Conservation (phyloP, 139 green algal species). For the Volvox africanus region DNA sequence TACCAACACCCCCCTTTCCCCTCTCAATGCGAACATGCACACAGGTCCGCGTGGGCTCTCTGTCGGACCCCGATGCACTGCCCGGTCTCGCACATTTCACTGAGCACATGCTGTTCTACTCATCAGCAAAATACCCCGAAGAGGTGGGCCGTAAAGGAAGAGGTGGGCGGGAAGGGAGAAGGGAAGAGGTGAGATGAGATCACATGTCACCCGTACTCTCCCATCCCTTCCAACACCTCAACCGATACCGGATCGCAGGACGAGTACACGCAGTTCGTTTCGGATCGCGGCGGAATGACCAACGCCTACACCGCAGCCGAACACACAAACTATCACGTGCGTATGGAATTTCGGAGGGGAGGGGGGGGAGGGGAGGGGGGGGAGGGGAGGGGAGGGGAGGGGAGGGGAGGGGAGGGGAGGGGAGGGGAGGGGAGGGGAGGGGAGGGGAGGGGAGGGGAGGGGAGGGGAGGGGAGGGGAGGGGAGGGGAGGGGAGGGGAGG, state of each 20-base stretch:
- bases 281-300: constrained; percentile 78
- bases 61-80: constrained; percentile 80
- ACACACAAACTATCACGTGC: constrained; percentile 91
- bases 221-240: not conserved
- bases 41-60: constrained; percentile 83
- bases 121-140: constrained; percentile 82
- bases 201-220: no score
- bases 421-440: not conserved
- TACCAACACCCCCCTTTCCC: not conserved
- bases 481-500: not conserved
- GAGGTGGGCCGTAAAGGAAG: no score
- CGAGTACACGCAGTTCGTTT: constrained; percentile 77
- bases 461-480: not conserved
- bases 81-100: constrained; percentile 89
- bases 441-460: not conserved
- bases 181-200: no score
- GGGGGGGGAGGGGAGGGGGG: no score
- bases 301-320: constrained; percentile 90
- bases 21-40: not conserved
- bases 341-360: not conserved
- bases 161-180: no score
- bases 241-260: constrained; percentile 61
- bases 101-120: constrained; percentile 97
- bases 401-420: no score
- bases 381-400: not conserved